Evolutionary conservation across 139 green algal species (phyloP).

Genomic region (Asterochloris erici): DNA sequence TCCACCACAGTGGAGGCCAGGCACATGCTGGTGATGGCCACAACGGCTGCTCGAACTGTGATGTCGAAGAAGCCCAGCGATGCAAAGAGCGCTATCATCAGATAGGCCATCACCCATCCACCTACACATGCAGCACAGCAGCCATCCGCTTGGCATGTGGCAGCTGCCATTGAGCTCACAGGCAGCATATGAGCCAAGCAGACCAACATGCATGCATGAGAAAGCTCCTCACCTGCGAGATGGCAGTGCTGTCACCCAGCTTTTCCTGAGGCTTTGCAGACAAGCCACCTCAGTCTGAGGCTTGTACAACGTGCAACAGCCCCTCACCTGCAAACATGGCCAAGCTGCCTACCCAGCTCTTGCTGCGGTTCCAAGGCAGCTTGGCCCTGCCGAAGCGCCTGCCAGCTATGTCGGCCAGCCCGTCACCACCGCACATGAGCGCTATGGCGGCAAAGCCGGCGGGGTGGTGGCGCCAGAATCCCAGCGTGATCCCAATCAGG

Average conservation of each 20-base stretch:
- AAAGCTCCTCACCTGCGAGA: neutral
- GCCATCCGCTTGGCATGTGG: neutral
- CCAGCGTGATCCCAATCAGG: slow-evolving; percentile 56
- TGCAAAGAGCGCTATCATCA: slow-evolving; percentile 54
- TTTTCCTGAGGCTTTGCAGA: neutral
- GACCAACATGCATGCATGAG: neutral
- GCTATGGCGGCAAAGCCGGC: slow-evolving; percentile 47
- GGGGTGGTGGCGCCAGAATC: slow-evolving; percentile 75
- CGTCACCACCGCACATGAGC: slow-evolving; percentile 91
- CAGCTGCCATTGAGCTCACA: neutral
- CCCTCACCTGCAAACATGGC: slow-evolving; percentile 73
- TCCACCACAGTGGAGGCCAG: slow-evolving; percentile 70
- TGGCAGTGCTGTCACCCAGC: neutral
- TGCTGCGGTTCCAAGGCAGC: slow-evolving; percentile 84
- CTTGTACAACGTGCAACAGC: neutral
- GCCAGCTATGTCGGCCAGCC: slow-evolving; percentile 92
- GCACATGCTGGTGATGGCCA: slow-evolving; percentile 43
- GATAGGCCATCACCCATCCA: slow-evolving; percentile 47
- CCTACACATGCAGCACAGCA: slow-evolving; percentile 22
- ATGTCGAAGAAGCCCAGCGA: slow-evolving; percentile 50
- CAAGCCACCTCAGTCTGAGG: neutral
- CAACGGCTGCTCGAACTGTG: slow-evolving; percentile 26
- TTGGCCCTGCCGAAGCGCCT: slow-evolving; percentile 55
- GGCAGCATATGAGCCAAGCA: neutral
- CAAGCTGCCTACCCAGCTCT: slow-evolving; percentile 82